Base-by-base conservation (phyloP, 2,329 filamentous ascomycete species). In the Nemania serpens region DNA sequence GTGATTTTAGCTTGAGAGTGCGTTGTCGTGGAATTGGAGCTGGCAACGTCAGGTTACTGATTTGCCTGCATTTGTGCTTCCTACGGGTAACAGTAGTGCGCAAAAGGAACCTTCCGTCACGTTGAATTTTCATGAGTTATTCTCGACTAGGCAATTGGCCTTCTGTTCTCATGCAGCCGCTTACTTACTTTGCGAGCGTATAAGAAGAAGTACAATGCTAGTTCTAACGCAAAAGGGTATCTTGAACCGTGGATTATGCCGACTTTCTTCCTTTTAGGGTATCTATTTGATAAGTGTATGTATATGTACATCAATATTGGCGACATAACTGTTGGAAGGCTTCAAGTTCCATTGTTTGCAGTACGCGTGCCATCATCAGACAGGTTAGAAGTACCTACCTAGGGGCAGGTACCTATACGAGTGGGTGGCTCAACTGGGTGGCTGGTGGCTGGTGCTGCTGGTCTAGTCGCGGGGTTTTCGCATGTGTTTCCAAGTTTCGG, bases 181-280 rank as follows among this genome's bases (percentile, higher is more conserved):
- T 20, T 54, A 29, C 33, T 61, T 41, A 29, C 33, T 61, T 41
- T 57, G 25, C 45, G 15, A 18, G 17, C 48, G 34, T 46, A 36
- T 25, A 4, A 3, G 3, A 33, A 39, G 17, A 22, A 34, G 25
- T 20, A 46, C 17, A 55, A 61, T 39, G 48, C 15, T 15, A n/a
- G 34, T 46, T n/a, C n/a, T 50, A 29, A 29, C n/a, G 17, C 13
- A 11, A 7, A 42, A 33, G 29, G 25, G 25, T 7, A 29, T 29
- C 25, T 10, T 37, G n/a, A 20, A 25, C 20, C 6, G 49, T 20
- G 18, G 11, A 41, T 17, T 9, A 22, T 42, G 43, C 37, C 34
- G 37, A 48, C 25, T 2, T 41, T 29, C 17, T n/a, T 15, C 3
- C n/a, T 25, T 6, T 41, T 4, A 12, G 10, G 36, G 54, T 49